Evolutionary conservation across 345 rosid species (phyloP), one percentile per base, ranked within the genome.

Genomic region (Populus ilicifolia): DNA sequence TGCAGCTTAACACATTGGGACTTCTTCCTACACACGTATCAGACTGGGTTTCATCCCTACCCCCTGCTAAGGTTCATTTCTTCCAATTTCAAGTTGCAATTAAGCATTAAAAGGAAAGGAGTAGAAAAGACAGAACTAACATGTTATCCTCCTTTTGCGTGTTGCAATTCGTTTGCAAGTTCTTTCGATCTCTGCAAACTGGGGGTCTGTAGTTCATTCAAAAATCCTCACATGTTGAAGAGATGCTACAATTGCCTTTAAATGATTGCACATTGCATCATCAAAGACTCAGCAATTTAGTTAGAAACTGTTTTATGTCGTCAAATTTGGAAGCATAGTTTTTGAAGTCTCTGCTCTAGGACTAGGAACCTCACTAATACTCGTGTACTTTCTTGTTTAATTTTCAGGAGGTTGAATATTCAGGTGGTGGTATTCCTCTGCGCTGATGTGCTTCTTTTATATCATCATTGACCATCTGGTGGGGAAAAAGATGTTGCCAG

Each of bases 11-110:
- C 87, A 86, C 97, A 1, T 79, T 96, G 90, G 98, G 99, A 61
- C 97, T 96, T 80, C 98, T 96, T 78, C 99, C 99, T 39, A 96
- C 98, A 20, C 97, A 94, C 78, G 97, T 98, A 83, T 96, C 98
- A 5, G 99, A 96, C 67, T 96, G 99, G 99, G 99, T 96, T 70
- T 96, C 98, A 74, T 92, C 97, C 73, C 86, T 96, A 75, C 83
- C 99, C 54, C 99, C 99, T 36, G 94, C 99, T 69, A 98, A 90
- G 98, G 97, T 94, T 83, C 27, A 35, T 36, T 69, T 83, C 52
- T 65, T 69, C 18, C 6, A 7, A 67, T 9, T 74, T 77, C 62
- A 39, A 23, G 30, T 48, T 72, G 52, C 27, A 64, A 35, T 21
- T 2, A n/a, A 41, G 59, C 4, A 39, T 44, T 20, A 59, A 23